Conservation (phyloP, 768 basidiomycete genomes). For the Exidia glandulosa region DNA sequence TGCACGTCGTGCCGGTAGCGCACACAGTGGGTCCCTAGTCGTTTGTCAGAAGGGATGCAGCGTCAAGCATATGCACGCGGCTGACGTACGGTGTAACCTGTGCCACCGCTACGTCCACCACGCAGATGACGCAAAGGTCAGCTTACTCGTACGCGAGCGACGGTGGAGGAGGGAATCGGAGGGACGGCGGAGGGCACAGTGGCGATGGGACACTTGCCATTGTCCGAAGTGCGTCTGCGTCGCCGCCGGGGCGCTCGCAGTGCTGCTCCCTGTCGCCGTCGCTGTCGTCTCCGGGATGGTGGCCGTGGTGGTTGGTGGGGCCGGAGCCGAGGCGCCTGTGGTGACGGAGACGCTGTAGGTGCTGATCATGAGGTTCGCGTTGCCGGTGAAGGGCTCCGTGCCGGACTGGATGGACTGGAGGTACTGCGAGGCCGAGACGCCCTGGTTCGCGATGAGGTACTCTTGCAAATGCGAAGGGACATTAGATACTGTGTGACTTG, state of each 20-base stretch:
- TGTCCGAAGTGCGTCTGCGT: not conserved
- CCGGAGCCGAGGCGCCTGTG: not conserved
- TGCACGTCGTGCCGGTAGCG: not conserved
- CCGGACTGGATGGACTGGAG: conserved; percentile 46
- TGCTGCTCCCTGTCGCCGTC: not conserved
- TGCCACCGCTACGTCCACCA: not conserved
- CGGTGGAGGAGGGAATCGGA: not conserved
- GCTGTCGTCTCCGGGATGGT: not conserved
- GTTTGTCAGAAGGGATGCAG: not conserved
- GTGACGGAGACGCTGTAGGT: conserved; percentile 30
- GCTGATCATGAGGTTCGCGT: conserved; percentile 32
- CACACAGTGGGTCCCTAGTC: not conserved
- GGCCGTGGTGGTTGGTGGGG: not conserved
- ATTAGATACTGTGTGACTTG: not conserved
- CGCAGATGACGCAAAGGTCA: not conserved
- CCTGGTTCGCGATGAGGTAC: conserved; percentile 35
- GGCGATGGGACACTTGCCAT: not conserved
- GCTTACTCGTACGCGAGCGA: not conserved
- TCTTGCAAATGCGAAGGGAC: conserved; percentile 22
- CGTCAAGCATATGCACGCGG: not conserved
- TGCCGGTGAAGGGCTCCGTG: conserved; percentile 43
- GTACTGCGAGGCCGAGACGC: conserved; percentile 37
- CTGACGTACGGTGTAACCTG: not conserved
- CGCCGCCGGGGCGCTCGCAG: not conserved
- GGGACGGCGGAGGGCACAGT: not conserved